A percentile compares a stretch with the other conserved stretches of the same genome.
These are phyloP conservation scores for Lizonia empirigonia DNA, from an alignment of 2,329 filamentous ascomycete species.

Conservation along the genomic window DNA sequence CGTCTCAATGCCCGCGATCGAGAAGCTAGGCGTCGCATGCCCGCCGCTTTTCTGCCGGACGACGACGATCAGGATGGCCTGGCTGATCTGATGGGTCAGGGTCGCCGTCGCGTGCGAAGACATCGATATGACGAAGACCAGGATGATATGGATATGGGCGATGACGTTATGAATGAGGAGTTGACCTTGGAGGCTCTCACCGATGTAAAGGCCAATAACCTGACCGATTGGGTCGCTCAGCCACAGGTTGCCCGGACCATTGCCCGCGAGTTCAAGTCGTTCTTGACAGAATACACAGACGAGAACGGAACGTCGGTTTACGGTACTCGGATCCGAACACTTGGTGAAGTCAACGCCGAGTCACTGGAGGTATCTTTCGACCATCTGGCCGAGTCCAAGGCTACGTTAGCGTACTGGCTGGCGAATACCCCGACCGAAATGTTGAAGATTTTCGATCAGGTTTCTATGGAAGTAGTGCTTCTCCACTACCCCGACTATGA, in stretches of 20 bases:
- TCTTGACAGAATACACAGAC: conserved; percentile 95
- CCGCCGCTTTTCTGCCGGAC: conserved; percentile 74
- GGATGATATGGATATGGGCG: conserved; percentile 85
- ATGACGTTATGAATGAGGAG: conserved; percentile 94
- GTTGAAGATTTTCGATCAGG: conserved; percentile 93
- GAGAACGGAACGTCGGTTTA: conserved; percentile 90
- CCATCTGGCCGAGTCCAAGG: conserved; percentile 87
- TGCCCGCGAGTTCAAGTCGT: conserved; percentile 95
- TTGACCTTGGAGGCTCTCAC: conserved; percentile 87
- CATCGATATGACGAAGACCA: conserved; percentile 94
- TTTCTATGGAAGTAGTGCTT: conserved; percentile 94
- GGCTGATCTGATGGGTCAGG: conserved; percentile 73
- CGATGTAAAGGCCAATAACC: conserved; percentile 89
- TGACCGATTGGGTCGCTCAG: conserved; percentile 94
- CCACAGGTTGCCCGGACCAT: conserved; percentile 90
- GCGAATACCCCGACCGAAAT: conserved; percentile 96
- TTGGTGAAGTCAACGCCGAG: conserved; percentile 97
- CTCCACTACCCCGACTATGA: conserved; percentile 98
- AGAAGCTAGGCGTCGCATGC: conserved; percentile 69
- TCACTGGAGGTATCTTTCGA: conserved; percentile 95
- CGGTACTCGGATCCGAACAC: conserved; percentile 87
- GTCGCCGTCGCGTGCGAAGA: conserved; percentile 79
- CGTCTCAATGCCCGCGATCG: conserved; percentile 75
- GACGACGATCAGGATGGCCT: conserved; percentile 88
- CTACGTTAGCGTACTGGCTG: conserved; percentile 92